Conservation (phyloP, 306 rosid species). For the Gynostemma pentaphyllum region DNA sequence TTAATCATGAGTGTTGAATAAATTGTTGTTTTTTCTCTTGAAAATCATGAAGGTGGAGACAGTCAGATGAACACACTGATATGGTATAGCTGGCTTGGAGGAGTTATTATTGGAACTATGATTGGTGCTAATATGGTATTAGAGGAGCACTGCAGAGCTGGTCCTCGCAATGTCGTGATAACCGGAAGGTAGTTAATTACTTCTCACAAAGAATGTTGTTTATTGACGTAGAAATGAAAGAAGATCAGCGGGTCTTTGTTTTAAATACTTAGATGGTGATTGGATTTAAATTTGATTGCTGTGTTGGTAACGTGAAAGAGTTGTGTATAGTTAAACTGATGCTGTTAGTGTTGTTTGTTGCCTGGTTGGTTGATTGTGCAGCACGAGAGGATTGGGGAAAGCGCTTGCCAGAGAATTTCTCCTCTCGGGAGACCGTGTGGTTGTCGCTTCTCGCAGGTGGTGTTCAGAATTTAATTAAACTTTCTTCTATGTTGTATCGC, state of each 20-base stretch:
- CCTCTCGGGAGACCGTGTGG: constrained; percentile 77
- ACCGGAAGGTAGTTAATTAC: constrained; percentile 64
- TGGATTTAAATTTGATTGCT: background rate
- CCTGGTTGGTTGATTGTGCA: constrained; percentile 19
- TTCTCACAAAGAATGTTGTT: background rate
- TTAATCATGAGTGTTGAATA: background rate
- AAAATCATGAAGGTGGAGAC: constrained; percentile 56
- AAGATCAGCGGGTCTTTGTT: background rate
- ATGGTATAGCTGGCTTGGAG: constrained; percentile 98
- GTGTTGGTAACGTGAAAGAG: background rate
- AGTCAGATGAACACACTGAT: constrained; percentile 60
- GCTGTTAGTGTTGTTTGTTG: no score
- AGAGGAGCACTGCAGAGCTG: constrained; percentile 84
- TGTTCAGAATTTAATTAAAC: constrained; percentile 14
- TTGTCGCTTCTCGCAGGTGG: constrained; percentile 91
- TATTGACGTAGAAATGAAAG: background rate
- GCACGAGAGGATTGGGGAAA: constrained; percentile 94
- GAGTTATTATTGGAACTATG: constrained; percentile 90
- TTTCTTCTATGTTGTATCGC: background rate
- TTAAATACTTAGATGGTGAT: background rate
- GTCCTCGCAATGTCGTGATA: constrained; percentile 86
- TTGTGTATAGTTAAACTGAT: background rate
- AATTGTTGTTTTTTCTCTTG: constrained; percentile 9
- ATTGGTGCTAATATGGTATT: constrained; percentile 83
- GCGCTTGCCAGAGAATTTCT: constrained; percentile 94